Conservation (phyloP, 1,284 basidiomycete species). For the Cryptococcus amylolentus region DNA sequence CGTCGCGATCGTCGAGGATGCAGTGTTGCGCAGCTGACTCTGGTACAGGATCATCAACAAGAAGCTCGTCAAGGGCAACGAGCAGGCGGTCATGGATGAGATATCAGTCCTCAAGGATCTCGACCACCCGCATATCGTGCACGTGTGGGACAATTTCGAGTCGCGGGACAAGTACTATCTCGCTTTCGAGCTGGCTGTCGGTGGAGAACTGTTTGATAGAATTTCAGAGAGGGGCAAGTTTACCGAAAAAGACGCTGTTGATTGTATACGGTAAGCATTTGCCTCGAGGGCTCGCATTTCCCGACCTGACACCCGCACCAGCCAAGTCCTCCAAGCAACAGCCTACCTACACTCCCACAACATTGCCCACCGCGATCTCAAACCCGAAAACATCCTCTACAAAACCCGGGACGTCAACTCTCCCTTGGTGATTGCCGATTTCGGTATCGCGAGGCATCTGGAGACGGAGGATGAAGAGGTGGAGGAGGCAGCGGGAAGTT, state of each 20-base stretch:
- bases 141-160: constrained; percentile 65
- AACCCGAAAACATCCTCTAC: constrained; percentile 94
- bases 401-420: constrained; percentile 68
- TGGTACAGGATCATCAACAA: constrained; percentile 72
- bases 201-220: constrained; percentile 84
- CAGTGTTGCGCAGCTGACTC: neutral
- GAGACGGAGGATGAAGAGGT: constrained; percentile 73
- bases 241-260: constrained; percentile 79
- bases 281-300: neutral
- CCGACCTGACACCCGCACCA: constrained; percentile 4
- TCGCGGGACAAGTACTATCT: constrained; percentile 82
- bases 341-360: constrained; percentile 78
- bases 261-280: constrained; percentile 59
- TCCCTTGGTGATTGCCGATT: constrained; percentile 88
- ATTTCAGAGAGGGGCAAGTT: constrained; percentile 80
- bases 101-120: constrained; percentile 84
- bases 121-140: constrained; percentile 81
- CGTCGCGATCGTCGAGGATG: constrained; percentile 8
- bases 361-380: constrained; percentile 89
- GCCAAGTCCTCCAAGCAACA: constrained; percentile 68
- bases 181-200: constrained; percentile 82
- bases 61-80: constrained; percentile 86
- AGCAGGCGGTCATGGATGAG: constrained; percentile 78
- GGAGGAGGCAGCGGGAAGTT: constrained; percentile 77
- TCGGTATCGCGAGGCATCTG: constrained; percentile 91